Evolutionary conservation across 2,329 filamentous ascomycete genomes (phyloP), one percentile per base, ranked within the genome.

Genomic region (Verticillium isaacii): DNA sequence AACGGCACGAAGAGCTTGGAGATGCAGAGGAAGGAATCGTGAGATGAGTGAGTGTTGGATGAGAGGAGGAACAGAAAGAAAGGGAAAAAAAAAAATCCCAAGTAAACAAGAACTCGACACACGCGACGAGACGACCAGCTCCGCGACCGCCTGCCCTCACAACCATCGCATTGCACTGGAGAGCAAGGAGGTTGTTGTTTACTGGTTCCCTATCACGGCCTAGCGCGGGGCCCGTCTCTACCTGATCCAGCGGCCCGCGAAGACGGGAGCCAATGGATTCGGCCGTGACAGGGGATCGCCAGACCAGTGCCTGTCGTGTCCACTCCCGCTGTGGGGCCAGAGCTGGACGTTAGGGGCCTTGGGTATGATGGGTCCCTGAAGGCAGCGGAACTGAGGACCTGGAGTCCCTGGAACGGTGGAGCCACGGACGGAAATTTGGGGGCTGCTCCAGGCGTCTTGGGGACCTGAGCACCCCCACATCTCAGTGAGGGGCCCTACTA

Each of bases 201-300:
- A 81, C 77, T 72, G 71, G 74, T 79, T 68, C 19, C 80, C 77
- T 67, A 67, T 74, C 66, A 6, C 6, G 72, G 74, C 4, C 58
- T 80, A 78, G 79, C 67, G 70, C 57, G 57, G 23, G 29, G 15
- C 14, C 11, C 32, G 15, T 19, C 39, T 41, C 57, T 41, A 17
- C 11, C 57, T 45, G 6, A 29, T 58, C 39, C 57, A 39, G 36
- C n/a, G 56, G 29, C 37, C 37, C 23, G 57, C 57, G 57, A 58
- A 29, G 37, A 29, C 36, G 56, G 36, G 32, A 58, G 57, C 57
- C 57, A 58, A 58, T 58, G 37, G 37, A 45, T 58, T n/a, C 17
- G 14, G 25, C 14, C 15, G 23, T 29, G 9, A 50, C 57, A 58
- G 57, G 57, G 57, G 57, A 32, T 34, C 50, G 50, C 37, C 57